Percentiles rank a stretch among this genome's conserved stretches.
phyloP scores from a whole-genome alignment of 2,329 filamentous ascomycete species.

The Salinomyces thailandicus region DNA sequence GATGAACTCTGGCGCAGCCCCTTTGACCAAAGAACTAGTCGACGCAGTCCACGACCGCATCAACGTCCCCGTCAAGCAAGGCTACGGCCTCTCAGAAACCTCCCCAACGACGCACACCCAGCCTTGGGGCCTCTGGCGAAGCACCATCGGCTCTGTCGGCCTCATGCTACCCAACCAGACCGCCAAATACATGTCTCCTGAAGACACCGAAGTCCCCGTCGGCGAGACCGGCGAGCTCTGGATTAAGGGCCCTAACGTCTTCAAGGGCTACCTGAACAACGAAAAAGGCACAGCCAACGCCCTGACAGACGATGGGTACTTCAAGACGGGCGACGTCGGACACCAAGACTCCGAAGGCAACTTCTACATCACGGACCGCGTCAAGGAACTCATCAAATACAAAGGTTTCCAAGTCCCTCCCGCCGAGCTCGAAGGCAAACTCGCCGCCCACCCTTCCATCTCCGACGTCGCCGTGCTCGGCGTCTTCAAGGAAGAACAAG shows the following conservation, averaged over 20 bases:
- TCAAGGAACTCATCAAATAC: constrained; percentile 60
- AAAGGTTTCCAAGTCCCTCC: constrained; percentile 32
- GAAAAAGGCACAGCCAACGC: constrained; percentile 58
- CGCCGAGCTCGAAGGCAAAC: constrained; percentile 35
- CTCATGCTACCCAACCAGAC: constrained; percentile 67
- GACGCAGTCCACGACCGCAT: constrained; percentile 64
- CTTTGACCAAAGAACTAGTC: constrained; percentile 69
- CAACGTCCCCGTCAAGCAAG: constrained; percentile 76
- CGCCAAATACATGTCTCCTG: constrained; percentile 63
- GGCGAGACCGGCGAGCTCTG: constrained; percentile 52
- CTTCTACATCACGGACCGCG: constrained; percentile 80
- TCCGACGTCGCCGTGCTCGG: constrained; percentile 38
- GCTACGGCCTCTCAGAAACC: constrained; percentile 83
- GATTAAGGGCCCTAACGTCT: constrained; percentile 69
- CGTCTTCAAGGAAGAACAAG: constrained; percentile 34
- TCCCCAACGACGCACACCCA: constrained; percentile 65
- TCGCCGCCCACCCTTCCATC: constrained; percentile 32
- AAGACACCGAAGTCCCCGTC: constrained; percentile 47
- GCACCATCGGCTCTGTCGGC: constrained; percentile 67
- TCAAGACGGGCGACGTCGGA: constrained; percentile 82
- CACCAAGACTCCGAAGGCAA: constrained; percentile 67
- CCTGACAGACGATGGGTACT: constrained; percentile 68
- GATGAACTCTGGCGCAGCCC: constrained; percentile 80
- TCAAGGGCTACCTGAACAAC: constrained; percentile 68
- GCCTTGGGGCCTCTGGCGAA: constrained; percentile 64